These are phyloP conservation scores for Aphanomyces stellatus DNA, from an alignment of 352 stramenopile species.

Conservation along the genomic window DNA sequence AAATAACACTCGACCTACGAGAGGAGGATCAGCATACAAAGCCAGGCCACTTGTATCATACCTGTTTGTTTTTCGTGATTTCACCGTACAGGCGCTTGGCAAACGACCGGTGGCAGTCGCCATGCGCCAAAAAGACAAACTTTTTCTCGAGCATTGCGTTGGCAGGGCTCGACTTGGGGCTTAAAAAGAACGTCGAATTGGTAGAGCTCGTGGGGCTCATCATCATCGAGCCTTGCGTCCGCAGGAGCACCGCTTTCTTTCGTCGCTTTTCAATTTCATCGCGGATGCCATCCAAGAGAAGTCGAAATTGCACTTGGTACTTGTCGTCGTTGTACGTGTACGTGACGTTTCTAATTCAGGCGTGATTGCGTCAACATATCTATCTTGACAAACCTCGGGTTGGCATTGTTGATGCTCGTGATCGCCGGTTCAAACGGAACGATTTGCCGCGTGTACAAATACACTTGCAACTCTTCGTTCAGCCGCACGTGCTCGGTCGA, in stretches of 20 bases:
- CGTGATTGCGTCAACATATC: constrained; percentile 12
- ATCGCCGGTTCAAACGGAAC: constrained; percentile 71
- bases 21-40: not conserved
- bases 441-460: constrained; percentile 75
- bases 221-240: not conserved
- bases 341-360: constrained; percentile 32
- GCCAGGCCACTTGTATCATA: not conserved
- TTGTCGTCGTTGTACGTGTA: constrained; percentile 62
- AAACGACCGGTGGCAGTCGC: constrained; percentile 62
- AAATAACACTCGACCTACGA: constrained; percentile 9
- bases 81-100: constrained; percentile 58
- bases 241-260: not conserved
- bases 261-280: constrained; percentile 70
- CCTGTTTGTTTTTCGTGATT: constrained; percentile 23
- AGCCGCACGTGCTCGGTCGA: constrained; percentile 61
- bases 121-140: constrained; percentile 81
- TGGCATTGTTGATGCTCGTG: constrained; percentile 29
- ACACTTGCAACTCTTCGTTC: constrained; percentile 78
- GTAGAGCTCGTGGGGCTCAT: not conserved
- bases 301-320: constrained; percentile 58
- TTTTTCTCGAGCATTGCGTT: constrained; percentile 42
- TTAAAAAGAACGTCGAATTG: constrained; percentile 16
- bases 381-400: not conserved
- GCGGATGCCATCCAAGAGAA: constrained; percentile 64
- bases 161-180: constrained; percentile 9